Conservation (phyloP, 345 rosid genomes). For the Linum lewisii region DNA sequence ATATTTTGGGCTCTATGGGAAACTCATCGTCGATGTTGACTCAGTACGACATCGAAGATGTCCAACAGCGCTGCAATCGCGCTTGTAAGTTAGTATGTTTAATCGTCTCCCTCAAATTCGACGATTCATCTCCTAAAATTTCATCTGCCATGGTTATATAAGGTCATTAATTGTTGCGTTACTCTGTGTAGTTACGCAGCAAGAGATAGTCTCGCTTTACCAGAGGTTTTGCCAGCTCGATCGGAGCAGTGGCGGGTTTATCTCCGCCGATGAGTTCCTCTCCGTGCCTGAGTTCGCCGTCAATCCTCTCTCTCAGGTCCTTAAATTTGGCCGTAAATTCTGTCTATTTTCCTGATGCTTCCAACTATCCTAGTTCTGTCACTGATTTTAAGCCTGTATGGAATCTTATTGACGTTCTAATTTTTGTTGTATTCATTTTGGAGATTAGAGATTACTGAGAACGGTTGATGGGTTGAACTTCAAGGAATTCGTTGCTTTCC, state of each 20-base stretch:
- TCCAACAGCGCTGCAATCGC: slow-evolving; percentile 58
- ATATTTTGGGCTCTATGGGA: slow-evolving; percentile 35
- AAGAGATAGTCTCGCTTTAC: slow-evolving; percentile 71
- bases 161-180: background rate
- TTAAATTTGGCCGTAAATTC: background rate
- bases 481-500: slow-evolving; percentile 86
- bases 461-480: slow-evolving; percentile 79
- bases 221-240: slow-evolving; percentile 82
- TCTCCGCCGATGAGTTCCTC: slow-evolving; percentile 73
- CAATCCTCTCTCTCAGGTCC: slow-evolving; percentile 81
- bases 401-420: too few species aligned
- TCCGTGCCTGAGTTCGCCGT: slow-evolving; percentile 86
- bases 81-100: slow-evolving; percentile 33
- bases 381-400: too few species aligned
- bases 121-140: background rate
- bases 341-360: background rate
- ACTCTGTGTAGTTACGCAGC: slow-evolving; percentile 57
- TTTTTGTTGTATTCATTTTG: background rate
- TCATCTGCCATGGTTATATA: too few species aligned
- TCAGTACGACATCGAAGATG: slow-evolving; percentile 93
- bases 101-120: background rate
- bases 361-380: too few species aligned
- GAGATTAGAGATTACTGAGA: slow-evolving; percentile 55
- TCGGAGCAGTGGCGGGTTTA: slow-evolving; percentile 59
- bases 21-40: slow-evolving; percentile 84